A percentile compares a stretch with the other conserved stretches of the same genome.
phyloP scores from a whole-genome alignment of 208 protist genomes.

The Trypanosoma platydactyli region DNA sequence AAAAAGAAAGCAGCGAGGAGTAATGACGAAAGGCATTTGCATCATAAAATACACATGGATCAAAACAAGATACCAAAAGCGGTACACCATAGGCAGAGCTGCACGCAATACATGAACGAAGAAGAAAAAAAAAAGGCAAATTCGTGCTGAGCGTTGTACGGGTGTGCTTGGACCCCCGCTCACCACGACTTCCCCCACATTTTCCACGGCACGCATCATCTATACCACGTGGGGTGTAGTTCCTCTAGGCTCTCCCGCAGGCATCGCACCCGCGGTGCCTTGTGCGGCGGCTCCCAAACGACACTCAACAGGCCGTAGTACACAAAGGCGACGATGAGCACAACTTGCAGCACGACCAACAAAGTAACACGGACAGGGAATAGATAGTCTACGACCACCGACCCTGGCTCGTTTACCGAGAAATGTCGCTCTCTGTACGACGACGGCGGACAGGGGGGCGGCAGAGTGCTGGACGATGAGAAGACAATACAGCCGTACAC shows the following conservation, averaged over 20 bases:
- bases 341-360: constrained; percentile 46
- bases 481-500: constrained; percentile 78
- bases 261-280: constrained; percentile 69
- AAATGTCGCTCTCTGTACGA: constrained; percentile 44
- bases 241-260: constrained; percentile 77
- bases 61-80: no score
- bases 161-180: no score
- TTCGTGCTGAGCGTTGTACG: no score
- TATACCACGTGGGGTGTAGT: constrained; percentile 79
- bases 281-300: constrained; percentile 52
- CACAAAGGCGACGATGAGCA: constrained; percentile 41
- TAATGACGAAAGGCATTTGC: no score
- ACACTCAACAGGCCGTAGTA: constrained; percentile 38
- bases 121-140: background rate
- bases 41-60: no score
- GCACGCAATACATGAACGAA: no score
- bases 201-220: constrained; percentile 30
- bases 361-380: constrained; percentile 62
- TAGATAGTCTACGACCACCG: constrained; percentile 57
- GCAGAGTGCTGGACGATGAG: constrained; percentile 24
- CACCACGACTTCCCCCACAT: no score
- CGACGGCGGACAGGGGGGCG: constrained; percentile 1
- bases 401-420: constrained; percentile 25
- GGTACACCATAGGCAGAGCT: no score
- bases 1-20: no score